Conservation (phyloP, 148 eudicot genomes). For the Arctostaphylos glauca region DNA sequence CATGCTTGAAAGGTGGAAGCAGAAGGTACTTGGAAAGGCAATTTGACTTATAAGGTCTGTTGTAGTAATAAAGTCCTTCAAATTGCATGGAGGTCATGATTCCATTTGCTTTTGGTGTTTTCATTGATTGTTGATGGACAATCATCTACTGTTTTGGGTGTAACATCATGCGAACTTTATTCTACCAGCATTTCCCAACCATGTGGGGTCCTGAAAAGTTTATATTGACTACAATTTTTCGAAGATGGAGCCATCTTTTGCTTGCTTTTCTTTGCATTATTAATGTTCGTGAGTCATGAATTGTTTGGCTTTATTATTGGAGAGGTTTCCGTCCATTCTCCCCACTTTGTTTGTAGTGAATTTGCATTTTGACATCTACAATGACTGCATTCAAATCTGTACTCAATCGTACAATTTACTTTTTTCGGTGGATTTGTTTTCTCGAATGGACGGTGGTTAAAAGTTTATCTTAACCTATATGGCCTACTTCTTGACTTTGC, state of each 20-base stretch:
- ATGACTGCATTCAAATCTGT: neutral
- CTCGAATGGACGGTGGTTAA: neutral
- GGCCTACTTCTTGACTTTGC: neutral
- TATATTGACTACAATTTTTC: slow-evolving; percentile 11
- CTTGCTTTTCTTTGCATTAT: neutral
- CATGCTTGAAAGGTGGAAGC: slow-evolving; percentile 7
- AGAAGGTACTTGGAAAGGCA: neutral
- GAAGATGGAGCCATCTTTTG: slow-evolving; percentile 1
- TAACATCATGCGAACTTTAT: neutral
- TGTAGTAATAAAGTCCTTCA: neutral
- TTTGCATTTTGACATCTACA: neutral
- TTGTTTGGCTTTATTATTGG: slow-evolving; percentile 3
- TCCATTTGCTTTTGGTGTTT: neutral
- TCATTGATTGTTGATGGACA: neutral
- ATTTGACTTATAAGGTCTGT: neutral
- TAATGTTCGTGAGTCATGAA: neutral
- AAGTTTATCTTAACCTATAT: neutral
- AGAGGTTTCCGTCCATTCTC: neutral
- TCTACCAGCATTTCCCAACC: slow-evolving; percentile 1
- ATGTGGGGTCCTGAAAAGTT: slow-evolving; percentile 2
- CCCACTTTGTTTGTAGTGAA: neutral
- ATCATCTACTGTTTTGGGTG: neutral
- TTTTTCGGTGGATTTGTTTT: neutral
- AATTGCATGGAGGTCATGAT: neutral
- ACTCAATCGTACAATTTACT: neutral